Base-by-base conservation (phyloP, 2,329 filamentous ascomycete species). In the Dothideomycetes sp. region DNA sequence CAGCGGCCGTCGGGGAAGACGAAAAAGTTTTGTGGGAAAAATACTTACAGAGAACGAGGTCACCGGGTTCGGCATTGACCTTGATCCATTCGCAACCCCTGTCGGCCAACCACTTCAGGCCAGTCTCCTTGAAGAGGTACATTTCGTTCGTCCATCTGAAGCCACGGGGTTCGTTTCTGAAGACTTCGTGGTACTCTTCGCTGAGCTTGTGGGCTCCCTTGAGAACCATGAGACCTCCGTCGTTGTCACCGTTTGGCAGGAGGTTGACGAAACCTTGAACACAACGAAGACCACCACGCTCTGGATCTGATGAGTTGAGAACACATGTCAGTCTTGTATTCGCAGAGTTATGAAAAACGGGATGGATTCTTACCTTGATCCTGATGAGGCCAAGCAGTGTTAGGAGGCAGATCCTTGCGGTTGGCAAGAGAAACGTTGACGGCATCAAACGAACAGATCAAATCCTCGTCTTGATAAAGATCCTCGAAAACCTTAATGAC, bases 261-360 rank as follows among this genome's bases (percentile, higher is more conserved):
- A 68, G 47, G 50, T 73, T 73, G 2, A 73, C 65, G 0, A 73
- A 57, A 4, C 70, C 70, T 45, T 73, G 70, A 2, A 70, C 56
- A 47, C 70, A 74, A 2, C 67, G 61, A 51, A 74, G 70, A 0
- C 69, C 70, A 10, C 58, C 59, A 47, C 59, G 62, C 5, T 53
- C 54, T 1, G 62, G 66, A 39, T 67, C 61, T n/a, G n/a, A n/a
- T n/a, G n/a, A n/a, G n/a, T n/a, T n/a, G n/a, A n/a, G 9, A 9
- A n/a, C 9, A 27, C 9, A 9, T 9, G 24, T 27, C 9, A 9
- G n/a, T 27, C 9, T 27, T 27, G n/a, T 9, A 9, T 27, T 9
- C 9, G 9, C 9, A n/a, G 24, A 27, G n/a, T 27, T 27, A n/a
- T n/a, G n/a, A n/a, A 27, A 9, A n/a, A 27, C 9, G 24, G n/a